Evolutionary conservation across 202 grass and related monocot genomes (phyloP).

Genomic region (Carex arenaria): DNA sequence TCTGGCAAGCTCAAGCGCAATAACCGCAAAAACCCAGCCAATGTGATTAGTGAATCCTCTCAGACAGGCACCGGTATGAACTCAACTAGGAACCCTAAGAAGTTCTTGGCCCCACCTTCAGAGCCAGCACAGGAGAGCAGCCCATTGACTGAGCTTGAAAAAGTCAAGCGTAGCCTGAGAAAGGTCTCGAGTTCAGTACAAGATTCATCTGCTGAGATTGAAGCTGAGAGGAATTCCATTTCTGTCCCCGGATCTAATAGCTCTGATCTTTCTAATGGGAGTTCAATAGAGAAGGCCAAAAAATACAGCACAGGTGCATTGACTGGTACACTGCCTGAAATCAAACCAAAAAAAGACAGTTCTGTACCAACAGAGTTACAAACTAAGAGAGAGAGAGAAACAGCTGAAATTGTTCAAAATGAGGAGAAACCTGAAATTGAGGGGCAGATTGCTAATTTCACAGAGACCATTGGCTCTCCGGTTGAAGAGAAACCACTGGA

Average conservation of each 20-base stretch:
- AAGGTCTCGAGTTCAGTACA: constrained; percentile 67
- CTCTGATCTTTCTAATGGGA: constrained; percentile 29
- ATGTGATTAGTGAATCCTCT: constrained; percentile 27
- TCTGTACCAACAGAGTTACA: not conserved
- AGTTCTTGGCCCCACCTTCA: constrained; percentile 24
- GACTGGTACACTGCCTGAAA: constrained; percentile 28
- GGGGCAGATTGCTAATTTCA: constrained; percentile 29
- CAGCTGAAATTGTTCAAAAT: not conserved
- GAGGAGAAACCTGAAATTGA: constrained; percentile 25
- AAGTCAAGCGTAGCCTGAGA: constrained; percentile 82
- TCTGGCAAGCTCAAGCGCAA: constrained; percentile 81
- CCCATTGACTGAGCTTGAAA: constrained; percentile 85
- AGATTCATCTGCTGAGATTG: constrained; percentile 52
- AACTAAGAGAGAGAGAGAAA: constrained; percentile 11
- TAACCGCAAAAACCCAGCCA: constrained; percentile 33
- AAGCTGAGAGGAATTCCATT: constrained; percentile 38
- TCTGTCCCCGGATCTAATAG: constrained; percentile 20
- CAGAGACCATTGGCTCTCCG: constrained; percentile 16
- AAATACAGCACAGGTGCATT: constrained; percentile 24
- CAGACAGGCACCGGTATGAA: constrained; percentile 34
- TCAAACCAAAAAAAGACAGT: constrained; percentile 34
- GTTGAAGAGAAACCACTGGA: constrained; percentile 42
- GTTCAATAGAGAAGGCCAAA: constrained; percentile 36
- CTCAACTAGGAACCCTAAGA: constrained; percentile 52
- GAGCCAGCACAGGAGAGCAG: constrained; percentile 57